These are phyloP conservation scores for Dendrobium huoshanense DNA, from an alignment of 106 monocot genomes.

Conservation along the genomic window DNA sequence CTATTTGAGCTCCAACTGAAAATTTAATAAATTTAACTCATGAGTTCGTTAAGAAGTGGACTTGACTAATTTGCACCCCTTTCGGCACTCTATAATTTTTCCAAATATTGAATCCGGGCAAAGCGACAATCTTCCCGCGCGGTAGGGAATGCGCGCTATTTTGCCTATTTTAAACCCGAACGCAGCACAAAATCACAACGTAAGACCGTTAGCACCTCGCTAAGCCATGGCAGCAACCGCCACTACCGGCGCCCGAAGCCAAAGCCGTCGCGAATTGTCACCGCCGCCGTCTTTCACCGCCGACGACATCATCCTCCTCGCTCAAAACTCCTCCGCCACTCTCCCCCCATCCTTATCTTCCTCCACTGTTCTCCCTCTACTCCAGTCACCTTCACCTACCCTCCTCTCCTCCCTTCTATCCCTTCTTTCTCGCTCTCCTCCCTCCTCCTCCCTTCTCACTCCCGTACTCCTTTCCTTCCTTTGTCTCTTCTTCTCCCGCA, in stretches of 20 bases:
- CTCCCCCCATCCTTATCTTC: conserved; percentile 30
- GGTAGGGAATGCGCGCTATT: no score
- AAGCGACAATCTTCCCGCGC: no score
- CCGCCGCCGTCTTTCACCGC: conserved; percentile 14
- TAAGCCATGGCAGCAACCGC: neutral
- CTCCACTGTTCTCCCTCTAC: conserved; percentile 25
- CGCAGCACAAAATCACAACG: no score
- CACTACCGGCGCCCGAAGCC: neutral
- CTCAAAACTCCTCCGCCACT: conserved; percentile 21
- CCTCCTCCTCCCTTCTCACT: conserved; percentile 12
- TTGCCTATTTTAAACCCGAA: no score
- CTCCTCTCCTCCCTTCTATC: conserved; percentile 32
- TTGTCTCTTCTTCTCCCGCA: conserved; percentile 8
- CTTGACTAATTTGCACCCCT: no score
- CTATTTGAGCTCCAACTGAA: no score
- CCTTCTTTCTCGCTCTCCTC: conserved; percentile 29
- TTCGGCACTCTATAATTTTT: no score
- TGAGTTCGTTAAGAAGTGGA: no score
- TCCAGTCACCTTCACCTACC: conserved; percentile 18
- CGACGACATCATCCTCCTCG: conserved; percentile 28
- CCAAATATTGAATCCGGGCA: no score
- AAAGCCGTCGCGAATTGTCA: neutral
- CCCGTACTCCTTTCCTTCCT: conserved; percentile 13
- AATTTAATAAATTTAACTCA: no score
- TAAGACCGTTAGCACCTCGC: no score